Evolutionary conservation across 2,329 filamentous ascomycete genomes (phyloP).

Genomic region (Apiospora kogelbergensis): DNA sequence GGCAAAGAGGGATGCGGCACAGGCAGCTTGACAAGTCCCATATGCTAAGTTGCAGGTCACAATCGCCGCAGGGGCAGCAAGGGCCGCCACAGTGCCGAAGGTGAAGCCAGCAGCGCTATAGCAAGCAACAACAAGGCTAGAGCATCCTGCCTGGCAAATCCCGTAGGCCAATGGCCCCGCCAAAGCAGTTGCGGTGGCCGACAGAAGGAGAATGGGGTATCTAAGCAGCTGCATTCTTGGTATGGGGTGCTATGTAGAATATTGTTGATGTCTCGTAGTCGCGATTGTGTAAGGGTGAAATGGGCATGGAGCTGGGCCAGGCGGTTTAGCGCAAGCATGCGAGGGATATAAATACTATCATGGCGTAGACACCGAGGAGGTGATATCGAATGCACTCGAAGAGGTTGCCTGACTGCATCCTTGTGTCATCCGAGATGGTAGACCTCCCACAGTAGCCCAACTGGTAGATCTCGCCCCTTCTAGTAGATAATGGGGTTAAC

Average conservation of each 20-base stretch:
- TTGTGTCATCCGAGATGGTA: background rate
- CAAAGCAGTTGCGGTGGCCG: background rate
- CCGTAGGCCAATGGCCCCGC: slow-evolving; percentile 36
- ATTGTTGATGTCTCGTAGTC: background rate
- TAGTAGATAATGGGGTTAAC: background rate
- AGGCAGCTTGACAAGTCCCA: slow-evolving; percentile 46
- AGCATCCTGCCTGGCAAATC: slow-evolving; percentile 47
- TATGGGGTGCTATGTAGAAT: background rate
- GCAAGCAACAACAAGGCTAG: slow-evolving; percentile 43
- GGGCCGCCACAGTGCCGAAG: slow-evolving; percentile 33
- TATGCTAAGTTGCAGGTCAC: slow-evolving; percentile 45
- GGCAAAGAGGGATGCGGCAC: slow-evolving; percentile 33
- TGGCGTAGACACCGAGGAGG: background rate
- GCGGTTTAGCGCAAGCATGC: no score
- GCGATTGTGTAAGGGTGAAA: background rate
- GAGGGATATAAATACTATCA: background rate
- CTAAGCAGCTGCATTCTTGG: background rate
- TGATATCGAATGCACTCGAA: background rate
- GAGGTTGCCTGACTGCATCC: background rate
- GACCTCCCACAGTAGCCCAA: background rate
- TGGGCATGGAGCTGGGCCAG: no score
- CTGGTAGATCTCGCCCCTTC: background rate
- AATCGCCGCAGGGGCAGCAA: slow-evolving; percentile 39
- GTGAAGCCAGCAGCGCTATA: slow-evolving; percentile 33
- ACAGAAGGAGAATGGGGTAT: slow-evolving; percentile 9